Evolutionary conservation across 2,329 filamentous ascomycete species (phyloP), one percentile per base, ranked within the genome.

Genomic region (Fusarium pseudoanthophilum): DNA sequence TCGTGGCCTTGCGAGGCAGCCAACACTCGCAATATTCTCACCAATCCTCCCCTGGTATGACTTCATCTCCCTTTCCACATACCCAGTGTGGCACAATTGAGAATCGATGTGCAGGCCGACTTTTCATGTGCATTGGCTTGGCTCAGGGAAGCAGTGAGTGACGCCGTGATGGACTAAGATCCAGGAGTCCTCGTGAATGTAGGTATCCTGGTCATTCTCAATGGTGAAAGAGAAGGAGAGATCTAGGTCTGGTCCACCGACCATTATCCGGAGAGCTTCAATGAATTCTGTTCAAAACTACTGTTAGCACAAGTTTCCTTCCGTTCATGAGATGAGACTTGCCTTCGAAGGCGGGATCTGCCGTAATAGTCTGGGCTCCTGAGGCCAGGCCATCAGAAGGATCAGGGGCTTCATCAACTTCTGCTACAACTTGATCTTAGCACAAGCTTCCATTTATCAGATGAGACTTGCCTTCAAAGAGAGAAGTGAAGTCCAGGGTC

Each of bases 401-500:
- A 46, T 10, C 24, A 28, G 14, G 5, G 11, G 18, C 8, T 28
- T 4, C 10, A 2, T 20, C 11, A 26, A 45, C 11, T 20, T 45
- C 24, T 45, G 11, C 11, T 45, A 6, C 16, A 26, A 20, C n/a
- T 45, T 45, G 16, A 45, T 2, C 4, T 45, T 1, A 26, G 42
- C 2, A 45, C 11, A 26, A 45, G 16, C 11, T 45, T 45, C 16
- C 11, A 9, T 9, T 45, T 0, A 4, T 26, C 5, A 5, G 11
- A 43, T 16, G 1, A 43, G 0, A 9, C 7, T 45, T 9, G 8
- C 24, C 43, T 45, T 14, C 24, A 10, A 26, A 16, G 16, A 26
- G 7, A 14, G 0, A 2, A 4, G 26, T 7, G 11, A 7, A 45
- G 1, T 21, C 18, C 11, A 28, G 43, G 4, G 18, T 28, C 2